These are phyloP conservation scores for Platanthera guangdongensis DNA, from an alignment of 106 monocot species.

Conservation along the genomic window DNA sequence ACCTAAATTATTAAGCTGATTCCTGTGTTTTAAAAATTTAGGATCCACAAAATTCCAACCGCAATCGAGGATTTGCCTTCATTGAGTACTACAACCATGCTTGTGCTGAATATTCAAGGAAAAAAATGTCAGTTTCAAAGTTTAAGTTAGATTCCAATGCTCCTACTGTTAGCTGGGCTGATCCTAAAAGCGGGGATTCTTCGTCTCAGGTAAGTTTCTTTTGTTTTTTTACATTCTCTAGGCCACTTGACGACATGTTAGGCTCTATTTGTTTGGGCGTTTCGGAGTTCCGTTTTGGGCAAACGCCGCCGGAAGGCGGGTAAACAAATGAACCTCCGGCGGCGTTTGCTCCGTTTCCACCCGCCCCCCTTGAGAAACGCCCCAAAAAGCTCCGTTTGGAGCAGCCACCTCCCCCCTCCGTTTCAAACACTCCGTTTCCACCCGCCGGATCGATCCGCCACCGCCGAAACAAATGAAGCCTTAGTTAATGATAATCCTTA, in stretches of 20 bases:
- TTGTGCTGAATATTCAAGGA: conserved; percentile 88
- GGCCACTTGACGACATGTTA: neutral
- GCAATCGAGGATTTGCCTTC: conserved; percentile 84
- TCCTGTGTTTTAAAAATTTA: conserved; percentile 11
- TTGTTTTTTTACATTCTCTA: neutral
- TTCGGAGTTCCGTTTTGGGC: no score
- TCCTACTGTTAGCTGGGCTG: conserved; percentile 95
- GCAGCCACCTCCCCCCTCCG: no score
- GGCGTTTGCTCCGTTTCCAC: no score
- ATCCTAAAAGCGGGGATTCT: conserved; percentile 62
- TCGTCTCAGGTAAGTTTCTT: conserved; percentile 46
- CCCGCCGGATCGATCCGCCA: no score
- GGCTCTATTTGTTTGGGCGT: no score
- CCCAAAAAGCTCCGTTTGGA: no score
- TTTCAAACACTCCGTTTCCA: no score
- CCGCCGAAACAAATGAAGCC: no score
- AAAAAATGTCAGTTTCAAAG: conserved; percentile 65
- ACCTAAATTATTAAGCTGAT: neutral
- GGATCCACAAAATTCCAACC: conserved; percentile 58
- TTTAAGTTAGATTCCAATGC: conserved; percentile 80
- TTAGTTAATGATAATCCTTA: neutral
- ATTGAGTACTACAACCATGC: conserved; percentile 93
- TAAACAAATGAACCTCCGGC: no score
- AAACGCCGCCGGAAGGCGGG: no score
- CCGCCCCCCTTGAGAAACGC: no score